Percentiles rank a stretch among this genome's conserved stretches.
These are phyloP conservation scores for Acanthamoeba triangularis DNA, from an alignment of 208 protist species.

Conservation along the genomic window DNA sequence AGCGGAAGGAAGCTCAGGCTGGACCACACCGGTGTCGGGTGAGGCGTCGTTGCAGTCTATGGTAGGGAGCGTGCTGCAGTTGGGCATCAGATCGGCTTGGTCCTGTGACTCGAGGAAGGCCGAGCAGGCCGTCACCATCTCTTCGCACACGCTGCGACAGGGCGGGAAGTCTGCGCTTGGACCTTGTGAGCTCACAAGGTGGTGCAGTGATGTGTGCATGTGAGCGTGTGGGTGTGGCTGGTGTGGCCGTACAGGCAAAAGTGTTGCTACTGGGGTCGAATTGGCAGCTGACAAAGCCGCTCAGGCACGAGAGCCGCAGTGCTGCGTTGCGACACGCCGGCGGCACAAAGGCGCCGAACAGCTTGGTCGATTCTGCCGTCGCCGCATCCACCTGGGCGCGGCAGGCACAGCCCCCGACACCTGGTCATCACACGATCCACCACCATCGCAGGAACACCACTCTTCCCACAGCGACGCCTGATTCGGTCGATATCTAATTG, in stretches of 20 bases:
- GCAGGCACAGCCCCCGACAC: background rate
- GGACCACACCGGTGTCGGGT: background rate
- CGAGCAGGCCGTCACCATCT: background rate
- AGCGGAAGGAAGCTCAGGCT: background rate
- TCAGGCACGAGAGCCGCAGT: background rate
- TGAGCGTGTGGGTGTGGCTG: background rate
- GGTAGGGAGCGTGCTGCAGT: background rate
- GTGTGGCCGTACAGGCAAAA: background rate
- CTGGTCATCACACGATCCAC: background rate
- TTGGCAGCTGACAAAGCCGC: slow-evolving; percentile 13
- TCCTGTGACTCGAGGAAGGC: background rate
- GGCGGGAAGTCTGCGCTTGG: background rate
- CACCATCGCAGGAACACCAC: background rate
- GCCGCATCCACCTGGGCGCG: background rate
- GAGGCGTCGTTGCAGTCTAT: slow-evolving; percentile 10
- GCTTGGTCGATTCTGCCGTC: background rate
- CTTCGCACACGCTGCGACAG: slow-evolving; percentile 4
- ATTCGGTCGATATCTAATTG: too few species aligned
- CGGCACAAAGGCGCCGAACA: background rate
- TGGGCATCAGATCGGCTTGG: background rate
- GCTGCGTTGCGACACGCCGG: background rate
- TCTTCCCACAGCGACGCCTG: too few species aligned
- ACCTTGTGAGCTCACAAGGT: background rate
- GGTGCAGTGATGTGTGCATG: background rate
- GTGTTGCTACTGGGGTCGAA: background rate